Base-by-base conservation (phyloP, 495 filamentous ascomycete genomes). In the Hypoxylon fuscum region DNA sequence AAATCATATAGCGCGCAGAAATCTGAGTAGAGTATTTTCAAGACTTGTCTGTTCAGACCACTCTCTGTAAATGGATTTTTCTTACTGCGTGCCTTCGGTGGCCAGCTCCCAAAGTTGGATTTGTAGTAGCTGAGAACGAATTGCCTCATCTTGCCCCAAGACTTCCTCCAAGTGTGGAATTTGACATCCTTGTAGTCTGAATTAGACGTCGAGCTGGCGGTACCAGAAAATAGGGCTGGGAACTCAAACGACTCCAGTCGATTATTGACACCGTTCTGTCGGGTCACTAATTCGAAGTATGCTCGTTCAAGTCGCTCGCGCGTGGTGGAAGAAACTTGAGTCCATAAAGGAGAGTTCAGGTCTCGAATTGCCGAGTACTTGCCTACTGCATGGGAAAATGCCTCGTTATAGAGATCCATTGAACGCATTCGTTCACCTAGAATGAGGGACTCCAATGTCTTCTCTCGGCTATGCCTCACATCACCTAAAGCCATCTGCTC, bases 381-480 rank as follows among this genome's bases (percentile, higher is more conserved):
- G 21, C 95, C 95, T 11, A 91, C 92, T n/a, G 87, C 91, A 73
- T 98, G 95, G 7, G 93, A 82, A 66, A 96, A 98, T 5, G 89
- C 93, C 68, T 97, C 93, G 55, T 90, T 89, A 68, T 95, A 98
- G 9, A 98, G 83, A 12, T 84, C 81, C 71, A 86, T 87, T 44
- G 86, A 96, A 31, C 86, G 86, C 85, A 98, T 90, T 10, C 84
- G 80, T 76, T 98, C 95, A 27, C 90, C 93, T 35, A 98, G 76
- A 18, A 98, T 82, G 37, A 98, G 82, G 1, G 87, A 91, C 73
- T 98, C 93, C 37, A 97, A 83, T 2, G 92, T 96, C 77, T 96
- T 95, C 69, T 96, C 93, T 8, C 90, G 83, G 72, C 91, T 96
- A 48, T 82, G 76, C 37, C 92, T 82, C 25, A 97, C 88, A 74